Percentiles rank a stretch among this genome's conserved stretches.
Conservation (phyloP, 805 yeast genomes). For the Ogataea paraovalis region DNA sequence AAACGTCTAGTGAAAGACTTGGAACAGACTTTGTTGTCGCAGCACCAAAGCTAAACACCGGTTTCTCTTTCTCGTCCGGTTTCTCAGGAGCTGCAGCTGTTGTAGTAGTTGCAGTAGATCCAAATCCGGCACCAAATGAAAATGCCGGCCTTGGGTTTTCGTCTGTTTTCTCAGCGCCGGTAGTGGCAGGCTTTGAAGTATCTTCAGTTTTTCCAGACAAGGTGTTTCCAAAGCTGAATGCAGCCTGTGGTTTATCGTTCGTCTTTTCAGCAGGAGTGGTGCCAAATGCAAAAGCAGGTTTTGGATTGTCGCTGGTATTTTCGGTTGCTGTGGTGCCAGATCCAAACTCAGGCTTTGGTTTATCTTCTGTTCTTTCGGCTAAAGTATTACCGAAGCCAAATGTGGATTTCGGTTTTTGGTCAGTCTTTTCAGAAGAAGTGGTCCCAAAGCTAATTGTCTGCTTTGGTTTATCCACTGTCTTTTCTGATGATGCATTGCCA, state of each 20-base stretch:
- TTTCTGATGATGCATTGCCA: not conserved
- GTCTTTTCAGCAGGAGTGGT: constrained; percentile 1
- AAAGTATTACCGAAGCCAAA: not conserved
- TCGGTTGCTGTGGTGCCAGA: constrained; percentile 5
- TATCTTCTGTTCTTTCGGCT: not conserved
- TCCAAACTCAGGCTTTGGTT: constrained; percentile 6
- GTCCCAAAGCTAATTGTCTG: not conserved
- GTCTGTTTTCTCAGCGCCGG: too few relatives aligned
- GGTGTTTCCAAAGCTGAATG: not conserved
- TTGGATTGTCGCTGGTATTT: not conserved
- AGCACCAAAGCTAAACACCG: not conserved
- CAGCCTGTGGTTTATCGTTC: not conserved
- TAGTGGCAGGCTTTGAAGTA: too few relatives aligned
- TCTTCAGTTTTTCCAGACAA: too few relatives aligned
- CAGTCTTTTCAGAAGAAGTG: not conserved
- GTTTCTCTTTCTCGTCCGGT: not conserved
- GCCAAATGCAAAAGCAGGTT: constrained; percentile 2
- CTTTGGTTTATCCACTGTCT: not conserved
- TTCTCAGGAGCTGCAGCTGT: not conserved
- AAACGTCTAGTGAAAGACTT: not conserved
- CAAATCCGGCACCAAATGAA: too few relatives aligned
- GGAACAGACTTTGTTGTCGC: not conserved
- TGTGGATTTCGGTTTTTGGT: not conserved
- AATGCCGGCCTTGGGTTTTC: too few relatives aligned
- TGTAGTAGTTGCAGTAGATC: not conserved